Percentiles rank a stretch among this genome's conserved stretches.
These are phyloP conservation scores for Phytopythium helicoides DNA, from an alignment of 352 stramenopile species.

Conservation along the genomic window DNA sequence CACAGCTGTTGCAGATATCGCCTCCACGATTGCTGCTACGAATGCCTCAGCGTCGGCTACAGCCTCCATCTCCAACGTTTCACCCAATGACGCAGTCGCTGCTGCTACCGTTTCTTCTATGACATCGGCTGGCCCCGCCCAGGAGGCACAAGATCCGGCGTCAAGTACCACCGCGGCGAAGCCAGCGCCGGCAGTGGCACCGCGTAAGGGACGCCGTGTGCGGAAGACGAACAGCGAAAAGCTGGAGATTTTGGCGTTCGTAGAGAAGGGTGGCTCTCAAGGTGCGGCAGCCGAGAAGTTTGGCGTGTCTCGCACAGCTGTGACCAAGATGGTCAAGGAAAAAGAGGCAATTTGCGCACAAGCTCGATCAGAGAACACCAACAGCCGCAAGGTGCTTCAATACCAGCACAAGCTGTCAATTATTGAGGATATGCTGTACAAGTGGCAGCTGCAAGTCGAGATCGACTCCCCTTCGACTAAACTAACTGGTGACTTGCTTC, in stretches of 20 bases:
- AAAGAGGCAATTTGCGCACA: constrained; percentile 68
- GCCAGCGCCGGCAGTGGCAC: neutral
- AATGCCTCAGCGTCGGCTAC: no score
- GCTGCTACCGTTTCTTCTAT: no score
- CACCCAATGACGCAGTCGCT: no score
- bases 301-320: constrained; percentile 71
- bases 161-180: neutral
- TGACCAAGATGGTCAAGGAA: constrained; percentile 89
- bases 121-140: neutral
- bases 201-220: constrained; percentile 57
- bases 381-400: constrained; percentile 75
- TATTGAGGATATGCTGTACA: constrained; percentile 86
- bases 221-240: constrained; percentile 85
- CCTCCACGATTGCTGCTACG: neutral
- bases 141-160: neutral
- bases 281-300: constrained; percentile 77
- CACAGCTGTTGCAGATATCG: neutral
- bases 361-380: constrained; percentile 64
- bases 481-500: constrained; percentile 71
- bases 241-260: constrained; percentile 77
- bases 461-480: constrained; percentile 61
- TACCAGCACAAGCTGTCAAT: constrained; percentile 84
- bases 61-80: no score
- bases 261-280: constrained; percentile 77
- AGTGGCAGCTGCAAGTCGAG: constrained; percentile 82